Conservation (phyloP, 495 filamentous ascomycete genomes). For the Durotheca rogersii region DNA sequence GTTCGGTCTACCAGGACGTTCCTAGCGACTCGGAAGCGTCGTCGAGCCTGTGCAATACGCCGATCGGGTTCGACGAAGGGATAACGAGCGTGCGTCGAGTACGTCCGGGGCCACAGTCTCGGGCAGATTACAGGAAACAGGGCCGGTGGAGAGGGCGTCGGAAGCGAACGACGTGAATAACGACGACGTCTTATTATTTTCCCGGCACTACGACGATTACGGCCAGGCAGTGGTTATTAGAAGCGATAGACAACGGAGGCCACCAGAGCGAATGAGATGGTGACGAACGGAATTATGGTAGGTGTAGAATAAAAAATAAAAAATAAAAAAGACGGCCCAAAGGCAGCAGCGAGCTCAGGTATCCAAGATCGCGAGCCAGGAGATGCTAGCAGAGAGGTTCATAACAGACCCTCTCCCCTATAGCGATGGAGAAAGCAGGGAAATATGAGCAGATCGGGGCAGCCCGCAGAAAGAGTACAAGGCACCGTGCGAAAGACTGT, state of each 20-base stretch:
- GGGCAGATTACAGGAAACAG: not conserved
- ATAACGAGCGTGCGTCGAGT: constrained; percentile 25
- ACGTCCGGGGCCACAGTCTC: constrained; percentile 4
- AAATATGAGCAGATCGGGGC: constrained; percentile 18
- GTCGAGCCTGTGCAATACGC: constrained; percentile 4
- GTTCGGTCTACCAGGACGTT: not conserved
- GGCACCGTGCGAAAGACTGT: constrained; percentile 15
- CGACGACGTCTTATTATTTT: constrained; percentile 11
- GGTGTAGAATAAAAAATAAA: constrained; percentile 36
- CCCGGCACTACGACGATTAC: too few relatives aligned
- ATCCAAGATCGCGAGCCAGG: constrained; percentile 3
- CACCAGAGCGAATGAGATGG: constrained; percentile 55
- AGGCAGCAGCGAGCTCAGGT: constrained; percentile 4
- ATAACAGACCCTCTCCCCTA: constrained; percentile 18
- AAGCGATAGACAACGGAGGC: constrained; percentile 44
- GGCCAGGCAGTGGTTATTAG: constrained; percentile 34
- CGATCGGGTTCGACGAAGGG: constrained; percentile 7
- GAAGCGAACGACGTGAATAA: constrained; percentile 16
- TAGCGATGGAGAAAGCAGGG: constrained; percentile 16
- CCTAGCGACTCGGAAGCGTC: not conserved
- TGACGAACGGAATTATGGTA: constrained; percentile 20
- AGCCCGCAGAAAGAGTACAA: constrained; percentile 9
- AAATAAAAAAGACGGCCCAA: constrained; percentile 11
- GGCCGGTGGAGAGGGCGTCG: constrained; percentile 21
- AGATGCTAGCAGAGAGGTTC: constrained; percentile 12